These are phyloP conservation scores for Hypoxylon sp. DNA, from an alignment of 2,329 filamentous ascomycete genomes.

Conservation along the genomic window DNA sequence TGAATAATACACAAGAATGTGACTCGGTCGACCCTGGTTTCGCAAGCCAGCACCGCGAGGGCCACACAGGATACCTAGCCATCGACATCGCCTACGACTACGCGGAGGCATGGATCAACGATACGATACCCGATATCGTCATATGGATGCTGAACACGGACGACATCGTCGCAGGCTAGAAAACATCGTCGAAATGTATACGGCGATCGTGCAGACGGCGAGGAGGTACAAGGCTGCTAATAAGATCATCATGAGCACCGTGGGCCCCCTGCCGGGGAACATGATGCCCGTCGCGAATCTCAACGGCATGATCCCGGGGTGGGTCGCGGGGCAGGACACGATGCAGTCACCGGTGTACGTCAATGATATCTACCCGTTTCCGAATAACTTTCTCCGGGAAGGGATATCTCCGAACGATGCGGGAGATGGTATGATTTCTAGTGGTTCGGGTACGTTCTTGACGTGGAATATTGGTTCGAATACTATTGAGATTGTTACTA, in stretches of 20 bases:
- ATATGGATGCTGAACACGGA: slow-evolving; percentile 62
- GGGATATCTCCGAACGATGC: slow-evolving; percentile 56
- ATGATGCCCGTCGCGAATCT: slow-evolving; percentile 49
- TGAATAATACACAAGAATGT: slow-evolving; percentile 55
- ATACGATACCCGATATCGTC: slow-evolving; percentile 56
- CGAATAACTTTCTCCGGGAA: slow-evolving; percentile 51
- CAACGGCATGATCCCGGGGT: slow-evolving; percentile 54
- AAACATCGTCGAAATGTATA: slow-evolving; percentile 56
- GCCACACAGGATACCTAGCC: slow-evolving; percentile 58
- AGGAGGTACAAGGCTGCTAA: slow-evolving; percentile 53
- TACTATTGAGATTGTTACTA: slow-evolving; percentile 12
- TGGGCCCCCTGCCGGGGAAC: slow-evolving; percentile 54
- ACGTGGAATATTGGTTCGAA: slow-evolving; percentile 49
- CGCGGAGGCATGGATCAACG: slow-evolving; percentile 54
- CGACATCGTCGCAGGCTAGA: slow-evolving; percentile 53
- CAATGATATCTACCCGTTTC: slow-evolving; percentile 53
- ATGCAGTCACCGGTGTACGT: slow-evolving; percentile 56
- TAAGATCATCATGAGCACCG: slow-evolving; percentile 57
- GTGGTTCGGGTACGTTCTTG: slow-evolving; percentile 50
- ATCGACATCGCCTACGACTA: slow-evolving; percentile 59
- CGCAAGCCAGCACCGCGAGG: slow-evolving; percentile 57
- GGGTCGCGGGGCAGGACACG: slow-evolving; percentile 52
- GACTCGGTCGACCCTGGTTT: slow-evolving; percentile 50
- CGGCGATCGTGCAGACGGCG: slow-evolving; percentile 55
- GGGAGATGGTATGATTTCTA: slow-evolving; percentile 53